phyloP scores from a whole-genome alignment of 176 grass and related monocot genomes.

The Phyllostachys edulis region DNA sequence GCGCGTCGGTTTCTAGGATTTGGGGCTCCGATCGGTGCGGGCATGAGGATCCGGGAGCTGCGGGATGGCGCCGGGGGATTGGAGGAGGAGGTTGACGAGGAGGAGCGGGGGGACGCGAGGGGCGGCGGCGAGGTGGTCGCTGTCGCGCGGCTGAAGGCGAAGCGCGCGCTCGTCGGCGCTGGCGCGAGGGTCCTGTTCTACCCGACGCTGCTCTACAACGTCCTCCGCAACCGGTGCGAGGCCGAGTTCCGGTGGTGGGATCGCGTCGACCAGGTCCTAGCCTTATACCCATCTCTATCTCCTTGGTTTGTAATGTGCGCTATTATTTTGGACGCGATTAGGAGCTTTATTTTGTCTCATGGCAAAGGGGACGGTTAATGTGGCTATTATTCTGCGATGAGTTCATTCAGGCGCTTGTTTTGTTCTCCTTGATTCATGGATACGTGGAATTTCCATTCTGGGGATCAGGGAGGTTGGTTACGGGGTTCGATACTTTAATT shows the following conservation, averaged over 20 bases:
- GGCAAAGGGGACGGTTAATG: not conserved
- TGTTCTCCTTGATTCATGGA: not conserved
- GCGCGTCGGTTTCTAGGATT: conserved; percentile 11
- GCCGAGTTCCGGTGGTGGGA: conserved; percentile 90
- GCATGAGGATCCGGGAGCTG: conserved; percentile 42
- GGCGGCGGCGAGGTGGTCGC: not conserved
- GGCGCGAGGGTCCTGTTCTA: conserved; percentile 76
- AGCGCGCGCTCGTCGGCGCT: conserved; percentile 60
- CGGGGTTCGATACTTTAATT: not conserved
- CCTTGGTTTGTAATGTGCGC: not conserved
- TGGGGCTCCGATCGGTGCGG: conserved; percentile 3
- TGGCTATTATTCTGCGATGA: not conserved
- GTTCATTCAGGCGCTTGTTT: not conserved
- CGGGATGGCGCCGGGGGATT: conserved; percentile 5
- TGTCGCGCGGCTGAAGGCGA: conserved; percentile 43
- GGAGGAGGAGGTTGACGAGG: not conserved
- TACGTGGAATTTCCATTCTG: not conserved
- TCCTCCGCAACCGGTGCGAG: conserved; percentile 62
- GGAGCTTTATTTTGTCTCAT: not conserved
- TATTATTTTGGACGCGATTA: not conserved
- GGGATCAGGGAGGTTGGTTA: not conserved
- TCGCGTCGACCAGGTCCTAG: conserved; percentile 48
- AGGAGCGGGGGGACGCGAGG: not conserved
- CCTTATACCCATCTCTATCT: conserved; percentile 27
- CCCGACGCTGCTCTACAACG: conserved; percentile 81